Conservation (phyloP, 176 grass and related monocot genomes). For the Coix lacrymajobi region DNA sequence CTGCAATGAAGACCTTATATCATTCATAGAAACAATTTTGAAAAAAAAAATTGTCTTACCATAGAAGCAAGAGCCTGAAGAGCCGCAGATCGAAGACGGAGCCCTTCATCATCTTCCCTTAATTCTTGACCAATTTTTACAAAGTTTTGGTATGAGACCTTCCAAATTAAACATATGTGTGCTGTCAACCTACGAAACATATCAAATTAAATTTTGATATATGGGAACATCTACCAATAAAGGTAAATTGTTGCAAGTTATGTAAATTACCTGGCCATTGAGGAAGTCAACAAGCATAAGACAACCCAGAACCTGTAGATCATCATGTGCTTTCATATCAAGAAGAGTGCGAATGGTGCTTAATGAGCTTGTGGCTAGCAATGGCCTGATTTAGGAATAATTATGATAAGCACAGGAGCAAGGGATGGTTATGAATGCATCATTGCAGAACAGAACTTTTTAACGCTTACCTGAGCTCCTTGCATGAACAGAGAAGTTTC, state of each 20-base stretch:
- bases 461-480: slow-evolving; percentile 75
- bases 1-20: neutral
- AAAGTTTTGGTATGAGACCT: slow-evolving; percentile 90
- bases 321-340: slow-evolving; percentile 72
- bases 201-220: slow-evolving; percentile 17
- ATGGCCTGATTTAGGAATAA: slow-evolving; percentile 55
- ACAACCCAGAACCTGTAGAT: slow-evolving; percentile 63
- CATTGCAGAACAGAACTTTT: slow-evolving; percentile 12
- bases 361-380: slow-evolving; percentile 83
- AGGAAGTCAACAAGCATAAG: slow-evolving; percentile 92
- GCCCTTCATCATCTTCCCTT: slow-evolving; percentile 65
- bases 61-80: slow-evolving; percentile 91
- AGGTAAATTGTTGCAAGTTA: neutral
- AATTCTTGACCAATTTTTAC: slow-evolving; percentile 69
- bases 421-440: slow-evolving; percentile 3
- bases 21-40: slow-evolving; percentile 14
- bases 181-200: slow-evolving; percentile 72
- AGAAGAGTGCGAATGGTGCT: slow-evolving; percentile 66
- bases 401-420: slow-evolving; percentile 12
- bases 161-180: slow-evolving; percentile 96
- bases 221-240: neutral
- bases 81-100: slow-evolving; percentile 60
- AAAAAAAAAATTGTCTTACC: slow-evolving; percentile 45
- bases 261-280: slow-evolving; percentile 58
- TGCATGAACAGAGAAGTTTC: slow-evolving; percentile 85